Evolutionary conservation across 2,329 filamentous ascomycete genomes (phyloP).

Genomic region (Myrmaecium sp.): DNA sequence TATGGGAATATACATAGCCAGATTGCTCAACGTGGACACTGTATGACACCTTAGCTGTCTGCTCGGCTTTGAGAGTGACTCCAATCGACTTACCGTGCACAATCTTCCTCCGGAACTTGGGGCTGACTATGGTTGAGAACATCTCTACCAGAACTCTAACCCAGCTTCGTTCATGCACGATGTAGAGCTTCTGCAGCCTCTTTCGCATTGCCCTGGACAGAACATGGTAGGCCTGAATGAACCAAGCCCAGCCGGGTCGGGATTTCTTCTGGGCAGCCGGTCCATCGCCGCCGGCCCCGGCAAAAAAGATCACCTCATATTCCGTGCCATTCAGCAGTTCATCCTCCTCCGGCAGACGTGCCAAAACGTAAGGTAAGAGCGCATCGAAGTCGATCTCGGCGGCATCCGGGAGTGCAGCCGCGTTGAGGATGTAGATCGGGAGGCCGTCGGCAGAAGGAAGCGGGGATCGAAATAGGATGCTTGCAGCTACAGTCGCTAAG

Average conservation of each 20-base stretch:
- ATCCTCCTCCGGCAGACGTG: slow-evolving; percentile 36
- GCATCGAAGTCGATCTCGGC: slow-evolving; percentile 36
- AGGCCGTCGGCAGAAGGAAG: slow-evolving; percentile 31
- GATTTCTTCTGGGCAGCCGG: slow-evolving; percentile 28
- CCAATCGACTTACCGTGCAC: slow-evolving; percentile 26
- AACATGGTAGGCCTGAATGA: slow-evolving; percentile 39
- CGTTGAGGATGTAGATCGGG: slow-evolving; percentile 37
- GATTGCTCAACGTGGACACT: slow-evolving; percentile 32
- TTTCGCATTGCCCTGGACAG: slow-evolving; percentile 37
- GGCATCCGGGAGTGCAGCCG: slow-evolving; percentile 38
- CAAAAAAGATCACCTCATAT: slow-evolving; percentile 41
- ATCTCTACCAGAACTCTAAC: slow-evolving; percentile 38
- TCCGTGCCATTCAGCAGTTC: slow-evolving; percentile 35
- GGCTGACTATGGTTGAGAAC: slow-evolving; percentile 39
- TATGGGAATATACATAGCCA: slow-evolving; percentile 34
- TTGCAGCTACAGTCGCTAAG: slow-evolving; percentile 32
- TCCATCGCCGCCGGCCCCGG: slow-evolving; percentile 22
- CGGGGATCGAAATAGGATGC: slow-evolving; percentile 37
- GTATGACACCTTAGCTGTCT: too few species aligned
- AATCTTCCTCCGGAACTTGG: slow-evolving; percentile 40
- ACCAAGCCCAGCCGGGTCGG: slow-evolving; percentile 37
- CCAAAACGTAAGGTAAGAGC: slow-evolving; percentile 37
- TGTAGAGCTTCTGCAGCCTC: slow-evolving; percentile 37
- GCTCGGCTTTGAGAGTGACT: too few species aligned
- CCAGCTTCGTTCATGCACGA: slow-evolving; percentile 41